Conservation (phyloP, 2,329 filamentous ascomycete genomes). For the Dactylonectria macrodidyma region DNA sequence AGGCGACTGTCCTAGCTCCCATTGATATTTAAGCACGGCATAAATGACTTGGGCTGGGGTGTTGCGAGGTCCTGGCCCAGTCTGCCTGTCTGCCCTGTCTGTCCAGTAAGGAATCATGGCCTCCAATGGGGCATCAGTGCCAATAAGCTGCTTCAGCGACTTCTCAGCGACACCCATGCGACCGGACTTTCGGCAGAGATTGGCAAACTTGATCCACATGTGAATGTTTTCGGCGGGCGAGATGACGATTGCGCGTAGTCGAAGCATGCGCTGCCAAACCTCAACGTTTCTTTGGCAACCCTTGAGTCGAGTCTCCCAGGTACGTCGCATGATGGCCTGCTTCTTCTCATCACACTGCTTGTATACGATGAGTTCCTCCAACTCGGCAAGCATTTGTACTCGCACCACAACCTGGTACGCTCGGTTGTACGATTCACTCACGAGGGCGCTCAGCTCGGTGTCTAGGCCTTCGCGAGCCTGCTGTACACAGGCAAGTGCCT, state of each 20-base stretch:
- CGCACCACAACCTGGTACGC: conserved; percentile 98
- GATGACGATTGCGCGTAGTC: conserved; percentile 92
- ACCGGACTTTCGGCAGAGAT: conserved; percentile 96
- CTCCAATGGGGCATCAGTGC: conserved; percentile 75
- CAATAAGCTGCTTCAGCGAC: conserved; percentile 91
- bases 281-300: conserved; percentile 98
- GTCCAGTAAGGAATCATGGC: conserved; percentile 73
- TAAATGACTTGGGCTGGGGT: conserved; percentile 88
- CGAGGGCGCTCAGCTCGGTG: conserved; percentile 92
- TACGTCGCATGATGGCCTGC: conserved; percentile 90
- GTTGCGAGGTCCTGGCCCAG: conserved; percentile 54
- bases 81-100: conserved; percentile 53
- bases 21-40: conserved; percentile 97
- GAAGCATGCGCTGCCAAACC: conserved; percentile 98
- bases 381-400: conserved; percentile 98
- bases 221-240: conserved; percentile 94
- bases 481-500: conserved; percentile 90
- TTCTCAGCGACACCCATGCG: conserved; percentile 96
- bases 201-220: conserved; percentile 99
- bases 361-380: conserved; percentile 98
- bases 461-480: conserved; percentile 94
- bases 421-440: conserved; percentile 98
- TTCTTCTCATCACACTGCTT: conserved; percentile 94
- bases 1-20: conserved; percentile 83
- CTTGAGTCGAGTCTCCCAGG: conserved; percentile 95